phyloP scores from a whole-genome alignment of 208 protist genomes.

The Crithidia acanthocephali region DNA sequence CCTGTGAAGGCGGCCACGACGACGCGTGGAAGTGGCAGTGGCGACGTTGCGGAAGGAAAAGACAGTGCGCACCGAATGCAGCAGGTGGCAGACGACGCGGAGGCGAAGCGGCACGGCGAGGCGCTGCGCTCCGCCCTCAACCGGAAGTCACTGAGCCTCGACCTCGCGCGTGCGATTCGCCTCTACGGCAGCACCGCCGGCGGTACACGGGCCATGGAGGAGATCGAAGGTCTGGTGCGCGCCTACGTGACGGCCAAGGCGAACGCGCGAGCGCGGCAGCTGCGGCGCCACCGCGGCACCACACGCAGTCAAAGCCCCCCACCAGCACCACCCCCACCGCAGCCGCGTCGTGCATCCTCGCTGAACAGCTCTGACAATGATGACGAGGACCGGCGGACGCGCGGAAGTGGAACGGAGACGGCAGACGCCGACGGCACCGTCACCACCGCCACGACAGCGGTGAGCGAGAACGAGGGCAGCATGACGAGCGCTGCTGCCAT shows the following conservation, averaged over 20 bases:
- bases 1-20: background rate
- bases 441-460: background rate
- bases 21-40: background rate
- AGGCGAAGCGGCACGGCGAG: slow-evolving; percentile 10
- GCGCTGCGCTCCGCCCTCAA: slow-evolving; percentile 36
- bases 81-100: background rate
- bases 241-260: slow-evolving; percentile 24
- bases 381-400: background rate
- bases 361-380: background rate
- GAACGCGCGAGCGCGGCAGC: slow-evolving; percentile 22
- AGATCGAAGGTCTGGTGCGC: slow-evolving; percentile 42
- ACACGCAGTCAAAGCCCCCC: background rate
- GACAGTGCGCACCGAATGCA: background rate
- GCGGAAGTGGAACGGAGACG: background rate
- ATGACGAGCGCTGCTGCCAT: slow-evolving; percentile 4
- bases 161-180: slow-evolving; percentile 50
- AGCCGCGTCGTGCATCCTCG: background rate
- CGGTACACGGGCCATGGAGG: slow-evolving; percentile 46
- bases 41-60: background rate
- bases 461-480: background rate
- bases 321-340: background rate
- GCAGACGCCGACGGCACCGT: background rate
- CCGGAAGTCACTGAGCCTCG: slow-evolving; percentile 39
- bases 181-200: slow-evolving; percentile 47
- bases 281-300: slow-evolving; percentile 3